A percentile compares a stretch with the other conserved stretches of the same genome.
Evolutionary conservation across 2,329 filamentous ascomycete species (phyloP).

Genomic region (Trichothecium sympodiale): DNA sequence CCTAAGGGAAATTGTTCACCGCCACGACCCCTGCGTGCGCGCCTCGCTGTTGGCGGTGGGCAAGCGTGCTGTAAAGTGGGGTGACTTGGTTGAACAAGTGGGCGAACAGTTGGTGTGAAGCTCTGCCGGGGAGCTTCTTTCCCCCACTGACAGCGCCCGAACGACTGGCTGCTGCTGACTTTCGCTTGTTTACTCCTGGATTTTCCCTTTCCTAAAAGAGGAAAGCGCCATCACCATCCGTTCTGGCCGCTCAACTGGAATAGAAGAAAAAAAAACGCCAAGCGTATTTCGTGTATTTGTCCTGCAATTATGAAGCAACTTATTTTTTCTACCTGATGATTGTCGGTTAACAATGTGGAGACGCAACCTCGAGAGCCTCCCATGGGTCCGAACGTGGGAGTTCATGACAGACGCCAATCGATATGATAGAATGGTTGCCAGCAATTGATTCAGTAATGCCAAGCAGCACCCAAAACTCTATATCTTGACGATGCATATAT

Average conservation of each 20-base stretch:
- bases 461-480: no score
- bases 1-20: constrained; percentile 20
- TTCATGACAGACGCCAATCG: background rate
- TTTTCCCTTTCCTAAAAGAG: constrained; percentile 15
- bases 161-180: constrained; percentile 8
- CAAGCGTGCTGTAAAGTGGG: no score
- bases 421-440: background rate
- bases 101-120: background rate
- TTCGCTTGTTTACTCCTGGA: constrained; percentile 23
- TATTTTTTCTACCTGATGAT: no score
- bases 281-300: background rate
- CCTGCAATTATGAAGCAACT: background rate
- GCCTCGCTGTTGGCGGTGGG: constrained; percentile 4
- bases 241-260: background rate
- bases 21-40: constrained; percentile 17
- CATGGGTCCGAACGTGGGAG: background rate
- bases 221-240: constrained; percentile 4
- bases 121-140: no score
- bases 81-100: no score
- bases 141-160: no score
- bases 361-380: no score
- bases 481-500: no score
- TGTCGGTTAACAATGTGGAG: no score
- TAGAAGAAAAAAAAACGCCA: no score
- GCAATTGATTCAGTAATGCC: no score